Evolutionary conservation across 1,284 basidiomycete genomes (phyloP).

Genomic region (Ceratobasidium sp.): DNA sequence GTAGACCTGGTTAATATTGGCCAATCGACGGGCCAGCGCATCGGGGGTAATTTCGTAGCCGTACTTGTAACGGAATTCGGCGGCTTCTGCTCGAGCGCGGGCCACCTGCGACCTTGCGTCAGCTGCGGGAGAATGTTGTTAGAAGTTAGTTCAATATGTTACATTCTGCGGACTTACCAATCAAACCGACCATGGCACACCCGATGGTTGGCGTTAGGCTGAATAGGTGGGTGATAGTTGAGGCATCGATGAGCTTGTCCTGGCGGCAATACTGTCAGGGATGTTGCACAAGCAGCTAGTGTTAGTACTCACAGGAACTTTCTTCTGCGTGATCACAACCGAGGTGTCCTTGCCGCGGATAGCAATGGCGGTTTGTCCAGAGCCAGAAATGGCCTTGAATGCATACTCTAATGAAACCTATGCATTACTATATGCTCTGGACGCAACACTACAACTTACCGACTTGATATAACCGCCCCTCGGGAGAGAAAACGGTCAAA

Average conservation of each 20-base stretch:
- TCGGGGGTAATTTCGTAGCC: slow-evolving; percentile 98
- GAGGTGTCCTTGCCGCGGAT: slow-evolving; percentile 93
- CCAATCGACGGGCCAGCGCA: slow-evolving; percentile 89
- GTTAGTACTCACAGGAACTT: slow-evolving; percentile 81
- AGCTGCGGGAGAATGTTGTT: slow-evolving; percentile 58
- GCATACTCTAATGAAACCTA: slow-evolving; percentile 80
- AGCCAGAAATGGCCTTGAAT: slow-evolving; percentile 98
- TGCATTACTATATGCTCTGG: not conserved
- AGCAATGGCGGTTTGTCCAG: slow-evolving; percentile 92
- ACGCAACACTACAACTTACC: slow-evolving; percentile 63
- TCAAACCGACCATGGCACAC: slow-evolving; percentile 95
- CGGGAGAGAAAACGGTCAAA: slow-evolving; percentile 93
- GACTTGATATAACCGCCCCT: slow-evolving; percentile 96
- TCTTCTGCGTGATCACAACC: slow-evolving; percentile 97
- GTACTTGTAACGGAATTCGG: slow-evolving; percentile 95
- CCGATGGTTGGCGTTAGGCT: slow-evolving; percentile 96
- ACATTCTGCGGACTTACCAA: slow-evolving; percentile 63
- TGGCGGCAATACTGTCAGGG: slow-evolving; percentile 48
- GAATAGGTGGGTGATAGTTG: slow-evolving; percentile 94
- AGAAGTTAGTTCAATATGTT: slow-evolving; percentile 1
- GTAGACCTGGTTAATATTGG: slow-evolving; percentile 99
- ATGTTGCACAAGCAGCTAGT: not conserved
- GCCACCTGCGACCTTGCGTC: slow-evolving; percentile 92
- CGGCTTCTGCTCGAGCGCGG: slow-evolving; percentile 89
- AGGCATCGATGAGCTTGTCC: slow-evolving; percentile 98